Percentiles rank a stretch among this genome's conserved stretches.
phyloP scores from a whole-genome alignment of 1,284 basidiomycete species.

The Moniliella sp. region DNA sequence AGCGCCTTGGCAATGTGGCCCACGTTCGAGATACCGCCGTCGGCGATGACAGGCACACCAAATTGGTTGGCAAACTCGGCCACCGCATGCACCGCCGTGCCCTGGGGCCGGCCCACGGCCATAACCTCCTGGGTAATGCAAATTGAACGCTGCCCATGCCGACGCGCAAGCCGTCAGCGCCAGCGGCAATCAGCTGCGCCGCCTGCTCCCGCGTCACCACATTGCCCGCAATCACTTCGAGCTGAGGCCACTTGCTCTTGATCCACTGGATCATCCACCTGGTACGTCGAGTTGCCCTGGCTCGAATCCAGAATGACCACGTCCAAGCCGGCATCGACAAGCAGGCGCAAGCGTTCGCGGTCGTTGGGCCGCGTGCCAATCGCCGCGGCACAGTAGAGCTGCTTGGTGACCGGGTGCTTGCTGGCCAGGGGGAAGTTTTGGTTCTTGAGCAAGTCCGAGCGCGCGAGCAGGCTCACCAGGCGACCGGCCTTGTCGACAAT shows the following conservation, averaged over 20 bases:
- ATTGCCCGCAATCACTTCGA: slow-evolving; percentile 86
- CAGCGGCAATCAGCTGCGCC: slow-evolving; percentile 73
- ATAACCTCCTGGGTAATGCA: slow-evolving; percentile 99
- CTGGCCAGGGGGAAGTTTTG: slow-evolving; percentile 86
- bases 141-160: slow-evolving; percentile 95
- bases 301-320: slow-evolving; percentile 87
- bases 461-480: slow-evolving; percentile 35
- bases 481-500: slow-evolving; percentile 25
- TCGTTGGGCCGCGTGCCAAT: slow-evolving; percentile 80
- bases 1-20: slow-evolving; percentile 95
- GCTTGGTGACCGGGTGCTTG: slow-evolving; percentile 75
- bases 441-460: slow-evolving; percentile 91
- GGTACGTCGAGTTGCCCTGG: slow-evolving; percentile 83
- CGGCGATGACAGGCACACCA: slow-evolving; percentile 91
- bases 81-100: slow-evolving; percentile 81
- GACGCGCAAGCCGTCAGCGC: slow-evolving; percentile 76
- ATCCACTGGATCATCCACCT: slow-evolving; percentile 89
- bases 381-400: slow-evolving; percentile 89
- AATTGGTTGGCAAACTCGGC: slow-evolving; percentile 80
- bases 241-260: slow-evolving; percentile 49
- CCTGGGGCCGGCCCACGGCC: slow-evolving; percentile 96
- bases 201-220: slow-evolving; percentile 95
- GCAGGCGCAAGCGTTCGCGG: slow-evolving; percentile 57
- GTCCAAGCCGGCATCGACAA: slow-evolving; percentile 83
- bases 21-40: slow-evolving; percentile 84